Evolutionary conservation across 2,329 filamentous ascomycete genomes (phyloP).

Genomic region (Ilyonectria mors-panacis): DNA sequence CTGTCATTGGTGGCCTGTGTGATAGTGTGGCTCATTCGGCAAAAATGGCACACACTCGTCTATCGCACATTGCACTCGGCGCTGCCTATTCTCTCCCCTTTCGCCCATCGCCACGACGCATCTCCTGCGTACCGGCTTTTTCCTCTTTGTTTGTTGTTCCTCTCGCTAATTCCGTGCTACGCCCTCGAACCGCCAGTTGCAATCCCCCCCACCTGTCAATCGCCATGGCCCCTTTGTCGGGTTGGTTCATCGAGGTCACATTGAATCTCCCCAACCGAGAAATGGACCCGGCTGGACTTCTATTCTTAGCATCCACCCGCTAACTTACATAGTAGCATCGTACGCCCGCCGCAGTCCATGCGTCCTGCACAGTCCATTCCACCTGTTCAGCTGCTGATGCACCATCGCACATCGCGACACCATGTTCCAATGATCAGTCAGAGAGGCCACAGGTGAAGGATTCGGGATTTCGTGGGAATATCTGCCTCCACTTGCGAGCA

Average conservation of each 20-base stretch:
- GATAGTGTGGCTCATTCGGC: conserved; percentile 2
- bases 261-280: conserved; percentile 1
- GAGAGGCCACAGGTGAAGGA: neutral
- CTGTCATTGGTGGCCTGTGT: neutral
- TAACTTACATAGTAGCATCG: neutral
- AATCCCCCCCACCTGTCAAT: neutral
- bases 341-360: conserved; percentile 15
- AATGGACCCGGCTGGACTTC: conserved; percentile 11
- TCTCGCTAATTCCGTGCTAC: neutral
- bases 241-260: neutral
- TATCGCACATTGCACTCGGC: neutral
- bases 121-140: neutral
- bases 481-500: neutral
- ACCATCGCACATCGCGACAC: neutral
- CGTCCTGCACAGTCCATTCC: conserved; percentile 1
- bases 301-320: conserved; percentile 19
- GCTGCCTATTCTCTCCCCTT: neutral
- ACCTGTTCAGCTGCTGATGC: conserved; percentile 10
- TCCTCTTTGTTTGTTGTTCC: neutral
- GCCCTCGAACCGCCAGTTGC: neutral
- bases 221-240: neutral
- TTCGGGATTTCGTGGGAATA: neutral
- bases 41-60: neutral
- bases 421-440: neutral
- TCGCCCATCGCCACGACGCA: neutral